These are phyloP conservation scores for Jimgerdemannia lactiflua DNA, from an alignment of 192 early-diverging fungal genomes.

Conservation along the genomic window DNA sequence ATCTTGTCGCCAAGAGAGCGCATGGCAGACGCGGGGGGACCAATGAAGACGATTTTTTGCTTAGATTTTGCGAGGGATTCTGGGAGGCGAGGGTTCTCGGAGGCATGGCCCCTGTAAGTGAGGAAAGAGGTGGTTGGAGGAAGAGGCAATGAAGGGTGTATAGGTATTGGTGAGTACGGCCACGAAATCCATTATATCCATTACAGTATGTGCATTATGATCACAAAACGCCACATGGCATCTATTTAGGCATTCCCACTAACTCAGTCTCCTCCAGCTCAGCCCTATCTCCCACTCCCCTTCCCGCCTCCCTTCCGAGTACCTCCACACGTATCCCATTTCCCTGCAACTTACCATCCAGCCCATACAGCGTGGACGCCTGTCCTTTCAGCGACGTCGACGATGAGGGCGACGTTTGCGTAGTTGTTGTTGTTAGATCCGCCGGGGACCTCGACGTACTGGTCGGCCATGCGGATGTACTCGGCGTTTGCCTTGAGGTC, in stretches of 20 bases:
- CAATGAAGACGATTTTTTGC: conserved; percentile 90
- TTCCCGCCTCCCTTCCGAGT: not conserved
- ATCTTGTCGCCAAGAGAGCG: conserved; percentile 99
- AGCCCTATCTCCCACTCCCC: conserved; percentile 2
- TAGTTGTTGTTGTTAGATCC: conserved; percentile 99
- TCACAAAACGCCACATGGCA: too few relatives aligned
- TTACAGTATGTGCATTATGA: too few relatives aligned
- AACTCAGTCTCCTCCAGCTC: not conserved
- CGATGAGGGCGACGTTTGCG: conserved; percentile 97
- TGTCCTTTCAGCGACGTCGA: conserved; percentile 95
- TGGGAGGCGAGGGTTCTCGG: conserved; percentile 95
- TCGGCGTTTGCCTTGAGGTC: conserved; percentile 98
- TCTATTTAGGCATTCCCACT: not conserved
- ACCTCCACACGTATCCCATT: not conserved
- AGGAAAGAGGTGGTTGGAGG: conserved; percentile 1
- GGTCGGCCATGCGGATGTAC: conserved; percentile 99
- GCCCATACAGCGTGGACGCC: conserved; percentile 96
- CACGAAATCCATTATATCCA: too few relatives aligned
- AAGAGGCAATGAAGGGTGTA: not conserved
- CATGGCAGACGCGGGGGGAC: conserved; percentile 96
- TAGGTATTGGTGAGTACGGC: too few relatives aligned
- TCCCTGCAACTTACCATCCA: conserved; percentile 66
- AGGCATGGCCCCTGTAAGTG: conserved; percentile 85
- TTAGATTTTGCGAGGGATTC: conserved; percentile 83
- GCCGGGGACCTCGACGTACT: conserved; percentile 98